Evolutionary conservation across 164 flowering plant genomes (phyloP).

Genomic region (Berberis thunbergii): DNA sequence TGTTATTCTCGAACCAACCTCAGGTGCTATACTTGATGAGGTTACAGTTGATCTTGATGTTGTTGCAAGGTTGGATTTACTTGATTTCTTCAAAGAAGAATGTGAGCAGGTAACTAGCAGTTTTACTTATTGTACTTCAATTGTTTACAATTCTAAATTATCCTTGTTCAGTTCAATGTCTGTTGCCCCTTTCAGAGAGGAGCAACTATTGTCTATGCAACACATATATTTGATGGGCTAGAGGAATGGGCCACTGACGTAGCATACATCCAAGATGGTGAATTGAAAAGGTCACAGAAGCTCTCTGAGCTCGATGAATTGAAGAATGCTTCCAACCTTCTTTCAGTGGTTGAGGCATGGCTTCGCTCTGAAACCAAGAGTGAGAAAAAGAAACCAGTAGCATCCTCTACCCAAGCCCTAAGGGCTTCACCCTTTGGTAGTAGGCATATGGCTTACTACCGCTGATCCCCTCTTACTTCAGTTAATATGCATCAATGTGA

Average conservation of each 20-base stretch:
- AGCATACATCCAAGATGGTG: conserved; percentile 87
- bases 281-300: conserved; percentile 56
- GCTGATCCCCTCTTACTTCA: conserved; percentile 24
- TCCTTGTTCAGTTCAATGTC: neutral
- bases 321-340: conserved; percentile 53
- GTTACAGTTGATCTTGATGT: conserved; percentile 97
- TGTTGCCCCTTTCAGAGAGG: conserved; percentile 51
- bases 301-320: conserved; percentile 55
- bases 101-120: conserved; percentile 57
- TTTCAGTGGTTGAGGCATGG: conserved; percentile 89
- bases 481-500: neutral
- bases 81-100: conserved; percentile 87
- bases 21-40: conserved; percentile 95
- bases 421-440: conserved; percentile 45
- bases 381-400: conserved; percentile 44
- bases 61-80: conserved; percentile 91
- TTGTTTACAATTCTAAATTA: neutral
- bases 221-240: conserved; percentile 95
- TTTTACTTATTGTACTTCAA: neutral
- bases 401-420: conserved; percentile 17
- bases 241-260: conserved; percentile 97
- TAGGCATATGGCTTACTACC: conserved; percentile 93
- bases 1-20: neutral
- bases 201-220: conserved; percentile 94
- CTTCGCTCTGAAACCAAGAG: conserved; percentile 73